Percentiles rank a stretch among this genome's conserved stretches.
Conservation (phyloP, 2,329 filamentous ascomycete genomes). For the Trichophyton equinum region DNA sequence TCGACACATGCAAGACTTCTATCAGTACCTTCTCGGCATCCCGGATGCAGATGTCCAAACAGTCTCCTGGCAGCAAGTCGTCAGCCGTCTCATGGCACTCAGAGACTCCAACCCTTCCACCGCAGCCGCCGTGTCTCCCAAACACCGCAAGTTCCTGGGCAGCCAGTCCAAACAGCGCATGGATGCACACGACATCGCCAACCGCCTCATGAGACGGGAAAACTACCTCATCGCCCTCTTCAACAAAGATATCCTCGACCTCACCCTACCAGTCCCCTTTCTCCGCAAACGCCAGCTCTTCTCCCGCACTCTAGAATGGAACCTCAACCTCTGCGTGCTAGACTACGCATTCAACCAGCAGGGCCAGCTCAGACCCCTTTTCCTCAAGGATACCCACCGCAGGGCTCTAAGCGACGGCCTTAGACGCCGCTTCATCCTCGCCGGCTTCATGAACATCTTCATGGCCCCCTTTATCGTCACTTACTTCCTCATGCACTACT, state of each 20-base stretch:
- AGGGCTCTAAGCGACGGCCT: conserved; percentile 66
- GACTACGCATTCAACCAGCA: conserved; percentile 88
- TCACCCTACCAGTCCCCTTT: conserved; percentile 77
- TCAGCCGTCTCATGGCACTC: conserved; percentile 70
- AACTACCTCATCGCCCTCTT: conserved; percentile 95
- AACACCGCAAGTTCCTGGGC: conserved; percentile 52
- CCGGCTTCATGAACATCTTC: conserved; percentile 73
- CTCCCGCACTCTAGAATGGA: conserved; percentile 84
- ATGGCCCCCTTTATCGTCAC: conserved; percentile 77
- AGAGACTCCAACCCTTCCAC: conserved; percentile 81
- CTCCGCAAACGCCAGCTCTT: conserved; percentile 67
- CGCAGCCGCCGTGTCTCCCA: conserved; percentile 47
- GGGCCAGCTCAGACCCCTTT: conserved; percentile 74
- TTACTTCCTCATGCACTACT: conserved; percentile 77
- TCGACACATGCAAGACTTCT: conserved; percentile 72
- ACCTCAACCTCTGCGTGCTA: conserved; percentile 75
- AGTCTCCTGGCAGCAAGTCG: conserved; percentile 85
- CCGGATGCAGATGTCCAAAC: conserved; percentile 82
- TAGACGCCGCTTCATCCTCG: conserved; percentile 64
- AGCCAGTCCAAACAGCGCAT: conserved; percentile 87
- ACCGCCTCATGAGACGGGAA: conserved; percentile 87
- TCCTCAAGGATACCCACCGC: conserved; percentile 72
- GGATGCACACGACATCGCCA: conserved; percentile 94
- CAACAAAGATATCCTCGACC: conserved; percentile 88
- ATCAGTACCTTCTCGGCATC: conserved; percentile 67